Conservation (phyloP, 495 filamentous ascomycete species). For the Collariella sp. region DNA sequence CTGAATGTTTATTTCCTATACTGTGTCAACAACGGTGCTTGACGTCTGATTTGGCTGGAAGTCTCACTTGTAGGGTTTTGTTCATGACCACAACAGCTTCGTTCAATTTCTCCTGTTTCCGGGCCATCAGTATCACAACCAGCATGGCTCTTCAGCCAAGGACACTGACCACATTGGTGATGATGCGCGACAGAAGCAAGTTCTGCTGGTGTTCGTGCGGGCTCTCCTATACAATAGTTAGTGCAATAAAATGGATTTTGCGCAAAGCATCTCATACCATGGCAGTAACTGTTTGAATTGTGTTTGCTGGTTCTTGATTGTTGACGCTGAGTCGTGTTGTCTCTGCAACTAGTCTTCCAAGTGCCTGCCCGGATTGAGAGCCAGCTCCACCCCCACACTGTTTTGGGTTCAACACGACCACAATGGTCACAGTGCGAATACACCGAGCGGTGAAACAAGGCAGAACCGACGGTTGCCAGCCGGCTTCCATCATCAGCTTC, state of each 20-base stretch:
- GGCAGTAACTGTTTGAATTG: not conserved
- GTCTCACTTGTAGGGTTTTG: slow-evolving; percentile 69
- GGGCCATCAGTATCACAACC: not conserved
- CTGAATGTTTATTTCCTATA: slow-evolving; percentile 89
- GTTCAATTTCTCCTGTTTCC: slow-evolving; percentile 84
- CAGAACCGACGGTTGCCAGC: slow-evolving; percentile 16
- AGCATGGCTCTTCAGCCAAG: not conserved
- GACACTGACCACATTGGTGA: slow-evolving; percentile 79
- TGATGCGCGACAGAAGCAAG: slow-evolving; percentile 85
- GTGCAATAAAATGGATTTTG: not conserved
- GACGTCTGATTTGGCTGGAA: not conserved
- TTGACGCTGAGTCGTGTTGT: not conserved
- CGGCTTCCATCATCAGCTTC: not conserved
- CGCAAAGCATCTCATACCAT: not conserved
- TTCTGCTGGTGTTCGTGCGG: slow-evolving; percentile 97
- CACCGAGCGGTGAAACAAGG: slow-evolving; percentile 16
- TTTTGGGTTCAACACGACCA: not conserved
- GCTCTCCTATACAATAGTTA: slow-evolving; percentile 56
- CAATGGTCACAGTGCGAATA: slow-evolving; percentile 12
- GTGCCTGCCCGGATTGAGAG: not conserved
- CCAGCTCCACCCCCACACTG: slow-evolving; percentile 4
- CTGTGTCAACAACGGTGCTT: slow-evolving; percentile 5
- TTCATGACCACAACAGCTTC: slow-evolving; percentile 89
- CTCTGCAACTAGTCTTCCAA: no score
- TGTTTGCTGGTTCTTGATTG: not conserved